Evolutionary conservation across 2,329 filamentous ascomycete genomes (phyloP), one percentile per base, ranked within the genome.

Genomic region (Beauveria medogensis): DNA sequence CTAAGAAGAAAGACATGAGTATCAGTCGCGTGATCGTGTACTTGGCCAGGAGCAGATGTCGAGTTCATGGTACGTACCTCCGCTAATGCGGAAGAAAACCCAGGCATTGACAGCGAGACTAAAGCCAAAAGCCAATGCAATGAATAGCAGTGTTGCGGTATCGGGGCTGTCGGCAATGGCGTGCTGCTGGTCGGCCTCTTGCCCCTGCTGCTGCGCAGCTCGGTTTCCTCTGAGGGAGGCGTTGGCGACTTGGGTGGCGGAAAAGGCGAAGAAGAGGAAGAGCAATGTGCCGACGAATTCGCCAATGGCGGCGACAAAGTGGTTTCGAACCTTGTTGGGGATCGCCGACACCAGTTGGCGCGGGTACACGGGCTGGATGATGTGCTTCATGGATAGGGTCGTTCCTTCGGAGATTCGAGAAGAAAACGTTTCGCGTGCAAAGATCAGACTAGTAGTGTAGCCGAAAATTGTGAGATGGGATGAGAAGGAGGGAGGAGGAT

Each of bases 41-140:
- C 7, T 14, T 5, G 26, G 14, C 28, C 10, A 7, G 9, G 10
- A 9, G 12, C 24, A 22, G 4, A 24, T 22, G 16, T 5, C 24
- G 22, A 2, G 24, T n/a, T 9, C 20, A 8, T 22, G 0, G 18
- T 20, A 46, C 56, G 41, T 57, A 63, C 61, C 72, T 51, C 72
- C 72, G 43, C 73, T 77, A 41, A 80, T 75, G 48, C 77, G 72
- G 66, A 77, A 80, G 67, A 79, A 80, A 41, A 78, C 68, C 77
- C 77, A 80, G 14, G 76, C 77, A 56, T 78, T 79, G 59, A 78
- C 75, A 56, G 75, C 74, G 55, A 80, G 71, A 22, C 73, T 74
- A 63, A 78, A 74, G 14, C 75, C 76, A 56, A 78, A 78, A 58
- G 68, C 70, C 48, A 77, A 64, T 5, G 74, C 73, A 44, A 78